Evolutionary conservation across 805 yeast genomes (phyloP), one percentile per base, ranked within the genome.

Genomic region (Nakazawaea ernobii): DNA sequence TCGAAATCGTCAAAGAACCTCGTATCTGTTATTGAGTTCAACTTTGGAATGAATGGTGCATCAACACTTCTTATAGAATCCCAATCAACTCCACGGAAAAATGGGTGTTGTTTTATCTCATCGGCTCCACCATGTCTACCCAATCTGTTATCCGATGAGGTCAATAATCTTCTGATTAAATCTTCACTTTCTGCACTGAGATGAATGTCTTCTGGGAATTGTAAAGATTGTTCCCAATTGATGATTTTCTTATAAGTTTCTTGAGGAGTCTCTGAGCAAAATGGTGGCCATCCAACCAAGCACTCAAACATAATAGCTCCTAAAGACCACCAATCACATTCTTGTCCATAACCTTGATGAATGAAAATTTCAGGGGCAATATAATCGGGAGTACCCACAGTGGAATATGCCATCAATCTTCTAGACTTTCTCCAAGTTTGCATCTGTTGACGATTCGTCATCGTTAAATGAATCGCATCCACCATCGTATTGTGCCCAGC

Each of bases 251-350:
- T 77, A 65, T 90, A 90, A 0, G 97, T 90, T 56, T 90, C 97
- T 52, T 88, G 95, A 9, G 96, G 96, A 9, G 95, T 86, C 59
- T 90, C 97, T 0, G 94, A 83, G 68, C 97, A 90, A 65, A 90
- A 90, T 41, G 97, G 97, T 26, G 97, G 97, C 96, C 96, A 90
- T 30, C 97, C 97, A 51, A 90, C 86, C 52, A 90, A 70, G 69
- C 97, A 90, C 73, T 90, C 97, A 66, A 85, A 90, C 97, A 90
- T 91, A 60, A 90, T 90, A 1, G 96, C 96, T 29, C 97, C 97
- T 39, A 90, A 68, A 8, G 95, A 86, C 97, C 97, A 90, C 97
- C 97, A 90, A 65, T 90, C 97, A 68, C 97, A 90, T 61, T 90
- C 96, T 67, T 89, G 96, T 10, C 97, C 96, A 65, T 90, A 90